Percentiles rank a stretch among this genome's conserved stretches.
Evolutionary conservation across 441 rosid species (phyloP).

Genomic region (Adansonia gregorii): DNA sequence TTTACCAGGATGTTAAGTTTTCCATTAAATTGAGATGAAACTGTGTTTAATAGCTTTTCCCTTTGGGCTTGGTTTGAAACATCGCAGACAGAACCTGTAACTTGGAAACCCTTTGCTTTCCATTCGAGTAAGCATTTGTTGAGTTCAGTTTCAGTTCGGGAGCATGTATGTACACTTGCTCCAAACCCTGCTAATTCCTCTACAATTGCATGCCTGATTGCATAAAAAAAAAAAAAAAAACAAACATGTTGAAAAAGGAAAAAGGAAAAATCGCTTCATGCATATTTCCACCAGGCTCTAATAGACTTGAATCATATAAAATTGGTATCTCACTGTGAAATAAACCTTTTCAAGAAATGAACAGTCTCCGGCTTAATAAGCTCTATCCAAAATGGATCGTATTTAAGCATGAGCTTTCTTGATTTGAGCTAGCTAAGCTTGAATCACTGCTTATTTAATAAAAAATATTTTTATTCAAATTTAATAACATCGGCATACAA

Average conservation of each 20-base stretch:
- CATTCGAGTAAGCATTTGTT: constrained; percentile 34
- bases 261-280: neutral
- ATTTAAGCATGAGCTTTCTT: too few relatives aligned
- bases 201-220: constrained; percentile 22
- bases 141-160: constrained; percentile 36
- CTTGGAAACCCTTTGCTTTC: constrained; percentile 32
- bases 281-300: neutral
- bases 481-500: too few relatives aligned
- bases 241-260: neutral
- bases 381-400: too few relatives aligned
- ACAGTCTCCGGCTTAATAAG: too few relatives aligned
- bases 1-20: neutral
- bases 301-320: too few relatives aligned
- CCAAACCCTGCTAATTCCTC: constrained; percentile 41
- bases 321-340: too few relatives aligned
- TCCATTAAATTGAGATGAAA: neutral
- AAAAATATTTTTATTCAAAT: too few relatives aligned
- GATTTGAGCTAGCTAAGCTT: too few relatives aligned
- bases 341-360: too few relatives aligned
- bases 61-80: constrained; percentile 29
- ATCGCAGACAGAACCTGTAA: constrained; percentile 37
- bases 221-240: neutral
- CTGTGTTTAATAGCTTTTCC: constrained; percentile 21
- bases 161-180: constrained; percentile 37
- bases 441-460: too few relatives aligned